Percentiles rank a stretch among this genome's conserved stretches.
These are phyloP conservation scores for Dioszegia aurantiaca DNA, from an alignment of 768 basidiomycete species.

Conservation along the genomic window DNA sequence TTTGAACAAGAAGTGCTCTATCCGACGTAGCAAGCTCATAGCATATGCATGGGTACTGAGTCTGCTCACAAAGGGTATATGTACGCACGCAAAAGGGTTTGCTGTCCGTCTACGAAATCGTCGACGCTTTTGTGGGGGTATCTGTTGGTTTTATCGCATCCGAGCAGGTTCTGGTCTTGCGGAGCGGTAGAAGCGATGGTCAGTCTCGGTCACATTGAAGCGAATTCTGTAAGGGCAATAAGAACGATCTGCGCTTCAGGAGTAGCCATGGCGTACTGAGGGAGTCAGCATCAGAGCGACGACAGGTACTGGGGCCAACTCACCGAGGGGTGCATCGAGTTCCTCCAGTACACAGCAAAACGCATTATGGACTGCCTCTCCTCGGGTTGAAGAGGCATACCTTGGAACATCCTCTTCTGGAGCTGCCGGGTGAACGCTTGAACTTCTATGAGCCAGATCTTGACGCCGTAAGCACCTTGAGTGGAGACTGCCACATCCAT, in stretches of 20 bases:
- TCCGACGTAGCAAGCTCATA: not conserved
- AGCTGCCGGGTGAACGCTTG: constrained; percentile 27
- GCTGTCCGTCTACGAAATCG: not conserved
- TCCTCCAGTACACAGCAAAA: constrained; percentile 42
- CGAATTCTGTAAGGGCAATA: constrained; percentile 38
- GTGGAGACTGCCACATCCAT: constrained; percentile 31
- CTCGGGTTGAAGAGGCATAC: constrained; percentile 35
- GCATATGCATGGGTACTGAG: not conserved
- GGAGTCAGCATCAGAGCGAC: not conserved
- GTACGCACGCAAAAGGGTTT: not conserved
- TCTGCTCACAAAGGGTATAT: not conserved
- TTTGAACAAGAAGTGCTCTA: too few relatives aligned
- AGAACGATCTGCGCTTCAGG: constrained; percentile 45
- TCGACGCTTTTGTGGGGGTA: not conserved
- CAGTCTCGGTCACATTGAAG: constrained; percentile 8
- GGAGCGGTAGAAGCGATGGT: too few relatives aligned
- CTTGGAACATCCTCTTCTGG: constrained; percentile 33
- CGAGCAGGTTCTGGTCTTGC: too few relatives aligned
- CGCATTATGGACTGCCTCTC: constrained; percentile 27
- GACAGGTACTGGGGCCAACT: constrained; percentile 16
- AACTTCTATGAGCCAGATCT: constrained; percentile 42
- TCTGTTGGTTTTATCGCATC: not conserved
- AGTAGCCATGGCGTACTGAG: constrained; percentile 34
- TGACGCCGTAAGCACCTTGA: constrained; percentile 24
- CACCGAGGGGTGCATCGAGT: constrained; percentile 30